A percentile compares a stretch with the other conserved stretches of the same genome.
Conservation (phyloP, 1,284 basidiomycete species). For the Apiotrichum mycotoxinovorans region DNA sequence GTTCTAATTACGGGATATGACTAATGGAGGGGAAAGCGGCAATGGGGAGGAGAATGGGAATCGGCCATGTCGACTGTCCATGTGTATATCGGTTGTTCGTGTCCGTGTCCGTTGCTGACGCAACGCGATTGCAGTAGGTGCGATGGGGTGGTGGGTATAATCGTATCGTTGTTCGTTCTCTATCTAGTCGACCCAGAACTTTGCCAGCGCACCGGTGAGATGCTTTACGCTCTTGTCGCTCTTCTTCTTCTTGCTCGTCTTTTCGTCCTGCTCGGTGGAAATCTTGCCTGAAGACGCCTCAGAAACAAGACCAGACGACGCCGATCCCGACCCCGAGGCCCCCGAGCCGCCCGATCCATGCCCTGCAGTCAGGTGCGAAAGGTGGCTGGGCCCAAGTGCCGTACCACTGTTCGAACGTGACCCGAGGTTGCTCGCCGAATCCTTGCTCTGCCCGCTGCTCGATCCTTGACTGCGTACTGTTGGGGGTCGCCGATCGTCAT, state of each 20-base stretch:
- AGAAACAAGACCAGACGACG: constrained; percentile 7
- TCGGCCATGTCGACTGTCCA: too few species aligned
- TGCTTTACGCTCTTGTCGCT: constrained; percentile 38
- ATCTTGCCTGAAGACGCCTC: constrained; percentile 1
- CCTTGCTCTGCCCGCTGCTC: constrained; percentile 15
- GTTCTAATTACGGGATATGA: too few species aligned
- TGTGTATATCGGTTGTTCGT: too few species aligned
- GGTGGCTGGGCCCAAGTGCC: constrained; percentile 10
- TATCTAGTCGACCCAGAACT: constrained; percentile 44
- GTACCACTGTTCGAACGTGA: constrained; percentile 19
- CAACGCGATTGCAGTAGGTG: too few species aligned
- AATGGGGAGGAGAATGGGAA: too few species aligned
- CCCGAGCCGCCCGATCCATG: constrained; percentile 2
- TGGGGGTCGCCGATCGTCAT: constrained; percentile 14
- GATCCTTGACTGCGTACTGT: constrained; percentile 15
- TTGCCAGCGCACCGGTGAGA: constrained; percentile 35
- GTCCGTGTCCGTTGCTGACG: too few species aligned
- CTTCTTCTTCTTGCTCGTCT: constrained; percentile 27
- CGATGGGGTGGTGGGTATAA: too few species aligned
- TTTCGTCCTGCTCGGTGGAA: constrained; percentile 4
- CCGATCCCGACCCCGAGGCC: constrained; percentile 17
- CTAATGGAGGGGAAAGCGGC: too few species aligned
- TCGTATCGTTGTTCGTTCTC: not conserved
- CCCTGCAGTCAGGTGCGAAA: not conserved
- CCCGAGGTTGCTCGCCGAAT: constrained; percentile 7